Conservation (phyloP, 1,284 basidiomycete genomes). For the Pseudozyma tsukubaensis region DNA sequence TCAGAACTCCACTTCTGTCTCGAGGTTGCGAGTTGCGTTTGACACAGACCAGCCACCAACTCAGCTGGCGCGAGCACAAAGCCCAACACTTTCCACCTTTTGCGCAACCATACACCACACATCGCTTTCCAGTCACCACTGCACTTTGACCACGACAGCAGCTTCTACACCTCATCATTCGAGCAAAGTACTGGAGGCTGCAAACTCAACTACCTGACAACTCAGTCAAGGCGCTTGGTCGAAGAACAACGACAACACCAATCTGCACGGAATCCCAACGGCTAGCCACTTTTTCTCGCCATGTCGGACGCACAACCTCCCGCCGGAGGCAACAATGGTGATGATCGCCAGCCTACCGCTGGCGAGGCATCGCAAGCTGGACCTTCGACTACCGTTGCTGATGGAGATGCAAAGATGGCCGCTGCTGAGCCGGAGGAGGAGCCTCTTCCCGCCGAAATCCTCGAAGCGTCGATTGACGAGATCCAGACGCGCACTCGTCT, state of each 20-base stretch:
- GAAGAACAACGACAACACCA: not conserved
- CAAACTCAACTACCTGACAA: too few relatives aligned
- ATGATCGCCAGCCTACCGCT: conserved; percentile 21
- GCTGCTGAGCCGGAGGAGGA: conserved; percentile 46
- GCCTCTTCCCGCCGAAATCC: conserved; percentile 60
- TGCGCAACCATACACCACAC: not conserved
- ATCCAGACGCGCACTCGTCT: conserved; percentile 66
- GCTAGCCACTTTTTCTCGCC: not conserved
- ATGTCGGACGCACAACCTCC: conserved; percentile 51
- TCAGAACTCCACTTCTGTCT: conserved; percentile 5
- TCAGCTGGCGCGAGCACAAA: not conserved
- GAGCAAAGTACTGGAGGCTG: not conserved
- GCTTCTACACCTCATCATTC: not conserved
- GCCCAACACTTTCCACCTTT: conserved; percentile 3
- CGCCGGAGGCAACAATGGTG: conserved; percentile 14
- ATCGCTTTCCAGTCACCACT: not conserved
- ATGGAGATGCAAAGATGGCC: conserved; percentile 52
- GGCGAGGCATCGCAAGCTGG: conserved; percentile 19
- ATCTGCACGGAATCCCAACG: too few relatives aligned
- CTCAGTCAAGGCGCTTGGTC: too few relatives aligned
- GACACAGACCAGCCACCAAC: conserved; percentile 10
- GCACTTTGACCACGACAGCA: not conserved
- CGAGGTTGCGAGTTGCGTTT: too few relatives aligned
- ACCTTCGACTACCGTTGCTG: conserved; percentile 31
- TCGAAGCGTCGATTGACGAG: conserved; percentile 62